phyloP scores from a whole-genome alignment of 192 early-diverging fungal species.

The Phlyctochytrium arcticum region DNA sequence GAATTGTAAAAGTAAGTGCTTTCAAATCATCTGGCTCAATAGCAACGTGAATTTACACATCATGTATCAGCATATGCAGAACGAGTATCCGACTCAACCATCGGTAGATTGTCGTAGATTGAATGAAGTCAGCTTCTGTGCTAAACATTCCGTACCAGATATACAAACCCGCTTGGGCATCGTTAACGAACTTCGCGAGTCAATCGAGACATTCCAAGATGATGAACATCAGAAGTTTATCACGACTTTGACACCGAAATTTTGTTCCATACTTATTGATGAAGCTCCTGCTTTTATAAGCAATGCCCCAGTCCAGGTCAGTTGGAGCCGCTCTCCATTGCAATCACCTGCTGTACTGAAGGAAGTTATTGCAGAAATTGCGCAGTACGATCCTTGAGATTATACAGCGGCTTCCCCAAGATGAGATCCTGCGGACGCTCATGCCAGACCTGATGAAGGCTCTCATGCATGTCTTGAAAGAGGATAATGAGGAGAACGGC shows the following conservation, averaged over 20 bases:
- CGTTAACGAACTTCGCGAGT: slow-evolving; percentile 82
- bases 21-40: too few relatives aligned
- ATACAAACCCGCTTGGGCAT: slow-evolving; percentile 71
- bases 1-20: slow-evolving; percentile 7
- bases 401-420: slow-evolving; percentile 87
- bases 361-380: slow-evolving; percentile 63
- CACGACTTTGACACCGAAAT: slow-evolving; percentile 75
- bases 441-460: slow-evolving; percentile 72
- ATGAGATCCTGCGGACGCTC: slow-evolving; percentile 73
- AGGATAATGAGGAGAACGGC: slow-evolving; percentile 98
- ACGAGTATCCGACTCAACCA: slow-evolving; percentile 5
- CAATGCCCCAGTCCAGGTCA: slow-evolving; percentile 22
- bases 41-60: too few relatives aligned
- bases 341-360: neutral
- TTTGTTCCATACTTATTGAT: slow-evolving; percentile 61
- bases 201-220: slow-evolving; percentile 85
- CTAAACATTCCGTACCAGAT: slow-evolving; percentile 41
- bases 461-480: slow-evolving; percentile 69
- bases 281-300: slow-evolving; percentile 21
- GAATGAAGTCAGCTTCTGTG: neutral
- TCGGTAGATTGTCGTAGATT: slow-evolving; percentile 8
- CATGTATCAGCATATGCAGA: slow-evolving; percentile 14
- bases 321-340: too few relatives aligned
- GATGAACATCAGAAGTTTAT: slow-evolving; percentile 79
- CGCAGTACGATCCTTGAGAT: slow-evolving; percentile 86